phyloP scores from a whole-genome alignment of 164 flowering plant species.

The Chimonanthus salicifolius region DNA sequence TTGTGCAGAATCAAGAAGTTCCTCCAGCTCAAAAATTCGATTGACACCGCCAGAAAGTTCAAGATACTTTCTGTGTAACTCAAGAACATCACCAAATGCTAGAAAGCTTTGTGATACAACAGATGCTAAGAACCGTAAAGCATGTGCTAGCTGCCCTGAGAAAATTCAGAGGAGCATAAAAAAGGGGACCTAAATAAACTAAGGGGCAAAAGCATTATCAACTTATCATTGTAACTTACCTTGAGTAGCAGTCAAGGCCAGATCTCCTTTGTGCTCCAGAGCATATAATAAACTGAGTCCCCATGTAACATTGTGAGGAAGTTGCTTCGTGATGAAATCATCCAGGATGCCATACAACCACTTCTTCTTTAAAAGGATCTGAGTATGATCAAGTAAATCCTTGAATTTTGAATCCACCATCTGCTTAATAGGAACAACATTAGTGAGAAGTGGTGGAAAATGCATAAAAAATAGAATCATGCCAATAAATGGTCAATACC shows the following conservation, averaged over 20 bases:
- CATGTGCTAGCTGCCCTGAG: constrained; percentile 96
- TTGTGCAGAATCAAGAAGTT: constrained; percentile 79
- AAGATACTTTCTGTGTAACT: constrained; percentile 72
- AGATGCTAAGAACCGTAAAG: constrained; percentile 92
- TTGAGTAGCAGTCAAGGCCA: constrained; percentile 70
- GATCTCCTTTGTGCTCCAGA: constrained; percentile 84
- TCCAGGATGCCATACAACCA: constrained; percentile 89
- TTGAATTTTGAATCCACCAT: constrained; percentile 82
- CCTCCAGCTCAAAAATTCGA: constrained; percentile 94
- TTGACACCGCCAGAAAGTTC: constrained; percentile 94
- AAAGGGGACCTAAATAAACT: constrained; percentile 1
- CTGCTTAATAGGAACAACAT: constrained; percentile 27
- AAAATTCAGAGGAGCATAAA: constrained; percentile 3
- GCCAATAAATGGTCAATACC: no score
- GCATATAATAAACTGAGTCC: constrained; percentile 95
- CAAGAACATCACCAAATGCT: constrained; percentile 98
- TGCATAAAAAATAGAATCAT: no score
- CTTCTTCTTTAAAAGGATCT: constrained; percentile 63
- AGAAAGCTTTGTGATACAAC: constrained; percentile 99
- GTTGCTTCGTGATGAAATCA: constrained; percentile 93
- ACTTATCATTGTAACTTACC: constrained; percentile 30
- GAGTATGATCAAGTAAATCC: constrained; percentile 77
- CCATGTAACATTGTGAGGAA: constrained; percentile 99
- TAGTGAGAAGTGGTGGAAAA: not conserved
- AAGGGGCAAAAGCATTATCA: not conserved